Evolutionary conservation across 2,329 filamentous ascomycete species (phyloP).

Genomic region (Rutstroemia sp.): DNA sequence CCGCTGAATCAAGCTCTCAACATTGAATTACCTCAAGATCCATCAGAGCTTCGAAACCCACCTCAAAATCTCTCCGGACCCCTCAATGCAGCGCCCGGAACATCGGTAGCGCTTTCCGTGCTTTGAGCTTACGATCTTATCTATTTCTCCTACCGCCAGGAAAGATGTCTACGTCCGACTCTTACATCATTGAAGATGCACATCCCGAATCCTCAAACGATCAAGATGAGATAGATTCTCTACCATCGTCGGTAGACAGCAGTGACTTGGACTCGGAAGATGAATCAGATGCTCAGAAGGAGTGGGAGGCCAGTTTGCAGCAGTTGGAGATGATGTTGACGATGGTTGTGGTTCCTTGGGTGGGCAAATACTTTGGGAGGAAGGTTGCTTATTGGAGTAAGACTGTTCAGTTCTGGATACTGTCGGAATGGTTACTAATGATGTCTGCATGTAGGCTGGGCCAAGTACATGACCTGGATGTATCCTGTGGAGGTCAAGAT

Average conservation of each 20-base stretch:
- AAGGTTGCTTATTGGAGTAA: constrained; percentile 96
- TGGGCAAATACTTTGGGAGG: constrained; percentile 90
- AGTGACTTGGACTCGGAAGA: constrained; percentile 48
- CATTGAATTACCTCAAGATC: neutral
- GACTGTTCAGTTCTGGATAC: constrained; percentile 29
- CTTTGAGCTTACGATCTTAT: constrained; percentile 6
- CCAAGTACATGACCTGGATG: constrained; percentile 89
- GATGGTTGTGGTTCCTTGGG: constrained; percentile 89
- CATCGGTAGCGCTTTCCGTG: constrained; percentile 4
- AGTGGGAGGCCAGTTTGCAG: constrained; percentile 92
- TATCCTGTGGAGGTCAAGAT: constrained; percentile 70
- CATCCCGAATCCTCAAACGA: constrained; percentile 46
- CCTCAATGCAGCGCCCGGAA: constrained; percentile 6
- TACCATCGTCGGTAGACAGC: constrained; percentile 50
- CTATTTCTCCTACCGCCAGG: neutral
- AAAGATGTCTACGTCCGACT: constrained; percentile 26
- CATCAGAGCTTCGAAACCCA: neutral
- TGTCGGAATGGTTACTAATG: neutral
- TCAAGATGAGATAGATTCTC: constrained; percentile 54
- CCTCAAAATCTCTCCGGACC: neutral
- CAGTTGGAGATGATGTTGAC: constrained; percentile 88
- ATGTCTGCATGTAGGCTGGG: constrained; percentile 59
- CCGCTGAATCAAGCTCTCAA: neutral
- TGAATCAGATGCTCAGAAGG: constrained; percentile 79
- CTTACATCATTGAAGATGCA: constrained; percentile 29